Conservation (phyloP, 2,329 filamentous ascomycete genomes). For the Stachybotrys elegans region DNA sequence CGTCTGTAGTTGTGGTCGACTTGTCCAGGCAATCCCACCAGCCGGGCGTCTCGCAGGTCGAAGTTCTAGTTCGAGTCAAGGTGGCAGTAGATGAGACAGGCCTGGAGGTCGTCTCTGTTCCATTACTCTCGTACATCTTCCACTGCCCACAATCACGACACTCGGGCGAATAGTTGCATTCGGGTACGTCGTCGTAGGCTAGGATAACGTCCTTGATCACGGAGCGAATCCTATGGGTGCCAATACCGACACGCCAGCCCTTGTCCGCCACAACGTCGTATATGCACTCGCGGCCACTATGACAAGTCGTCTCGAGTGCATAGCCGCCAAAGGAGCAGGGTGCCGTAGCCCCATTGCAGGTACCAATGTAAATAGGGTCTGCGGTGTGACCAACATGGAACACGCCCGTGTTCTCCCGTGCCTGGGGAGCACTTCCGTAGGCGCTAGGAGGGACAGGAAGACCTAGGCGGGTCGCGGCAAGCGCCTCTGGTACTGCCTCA, state of each 20-base stretch:
- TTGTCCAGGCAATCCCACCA: conserved; percentile 83
- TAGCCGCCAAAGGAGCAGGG: conserved; percentile 90
- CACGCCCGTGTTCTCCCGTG: conserved; percentile 66
- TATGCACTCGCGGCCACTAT: conserved; percentile 79
- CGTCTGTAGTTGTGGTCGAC: conserved; percentile 40
- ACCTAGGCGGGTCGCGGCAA: conserved; percentile 78
- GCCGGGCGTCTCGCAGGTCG: conserved; percentile 84
- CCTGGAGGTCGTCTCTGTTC: conserved; percentile 68
- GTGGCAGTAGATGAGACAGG: conserved; percentile 50
- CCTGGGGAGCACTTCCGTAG: conserved; percentile 65
- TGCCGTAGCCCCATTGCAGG: conserved; percentile 84
- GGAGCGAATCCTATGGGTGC: conserved; percentile 82
- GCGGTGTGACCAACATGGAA: conserved; percentile 95
- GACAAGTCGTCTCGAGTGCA: conserved; percentile 88
- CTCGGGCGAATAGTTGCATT: conserved; percentile 69
- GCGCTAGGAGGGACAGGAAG: conserved; percentile 79
- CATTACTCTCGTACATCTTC: conserved; percentile 94
- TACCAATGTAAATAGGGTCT: conserved; percentile 90
- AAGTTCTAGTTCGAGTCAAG: conserved; percentile 64
- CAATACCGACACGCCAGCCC: conserved; percentile 86
- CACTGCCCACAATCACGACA: conserved; percentile 89
- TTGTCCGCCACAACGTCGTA: conserved; percentile 92
- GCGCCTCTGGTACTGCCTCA: conserved; percentile 85
- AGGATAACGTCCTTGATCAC: conserved; percentile 86
- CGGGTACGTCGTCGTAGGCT: conserved; percentile 74